Conservation (phyloP, 148 eudicot species). For the Rhododendron ferrugineum region DNA sequence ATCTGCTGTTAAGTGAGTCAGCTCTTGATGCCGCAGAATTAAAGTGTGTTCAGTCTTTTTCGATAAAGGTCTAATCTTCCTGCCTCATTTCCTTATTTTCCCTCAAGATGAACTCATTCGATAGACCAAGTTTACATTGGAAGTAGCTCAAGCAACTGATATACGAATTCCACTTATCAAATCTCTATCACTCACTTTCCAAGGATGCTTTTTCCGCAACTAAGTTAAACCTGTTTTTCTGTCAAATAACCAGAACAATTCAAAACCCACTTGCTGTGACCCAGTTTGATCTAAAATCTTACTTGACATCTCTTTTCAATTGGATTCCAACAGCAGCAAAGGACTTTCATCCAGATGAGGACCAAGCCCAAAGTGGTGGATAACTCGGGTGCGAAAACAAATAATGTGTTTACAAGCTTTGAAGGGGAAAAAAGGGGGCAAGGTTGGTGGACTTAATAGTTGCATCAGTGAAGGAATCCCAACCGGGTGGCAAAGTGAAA, state of each 20-base stretch:
- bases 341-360: constrained; percentile 91
- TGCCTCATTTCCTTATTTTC: neutral
- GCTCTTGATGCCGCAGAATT: neutral
- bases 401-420: constrained; percentile 85
- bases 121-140: neutral
- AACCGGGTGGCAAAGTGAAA: constrained; percentile 51
- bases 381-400: constrained; percentile 85
- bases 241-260: neutral
- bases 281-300: neutral
- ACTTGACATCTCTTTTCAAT: neutral
- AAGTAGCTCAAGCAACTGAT: neutral
- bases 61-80: neutral
- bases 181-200: neutral
- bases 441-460: constrained; percentile 77
- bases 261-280: neutral
- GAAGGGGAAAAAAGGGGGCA: constrained; percentile 65
- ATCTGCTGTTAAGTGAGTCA: neutral
- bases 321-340: constrained; percentile 39
- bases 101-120: neutral
- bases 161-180: neutral
- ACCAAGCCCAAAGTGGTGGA: constrained; percentile 81
- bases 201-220: neutral
- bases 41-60: neutral
- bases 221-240: neutral
- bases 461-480: constrained; percentile 78